Evolutionary conservation across 108 stramenopile species (phyloP).

Genomic region (Heterococcus sp.): DNA sequence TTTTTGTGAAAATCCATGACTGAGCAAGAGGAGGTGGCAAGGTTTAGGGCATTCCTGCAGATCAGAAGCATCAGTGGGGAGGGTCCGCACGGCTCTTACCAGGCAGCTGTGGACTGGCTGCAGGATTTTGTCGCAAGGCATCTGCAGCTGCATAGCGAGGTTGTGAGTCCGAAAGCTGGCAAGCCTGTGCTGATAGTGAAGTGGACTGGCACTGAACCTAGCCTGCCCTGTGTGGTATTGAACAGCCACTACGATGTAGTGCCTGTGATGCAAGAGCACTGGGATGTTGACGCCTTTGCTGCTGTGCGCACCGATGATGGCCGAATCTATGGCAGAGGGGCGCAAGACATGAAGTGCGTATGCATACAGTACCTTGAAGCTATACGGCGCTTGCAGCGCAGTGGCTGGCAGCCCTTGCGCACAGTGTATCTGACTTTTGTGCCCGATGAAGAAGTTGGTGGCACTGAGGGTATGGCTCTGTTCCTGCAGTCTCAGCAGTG

Average conservation of each 20-base stretch:
- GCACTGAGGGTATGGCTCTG: slow-evolving; percentile 75
- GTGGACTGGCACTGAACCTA: slow-evolving; percentile 73
- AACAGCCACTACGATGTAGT: slow-evolving; percentile 97
- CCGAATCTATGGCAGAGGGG: slow-evolving; percentile 82
- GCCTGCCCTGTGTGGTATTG: slow-evolving; percentile 75
- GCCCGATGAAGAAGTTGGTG: slow-evolving; percentile 74
- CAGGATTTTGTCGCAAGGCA: slow-evolving; percentile 48
- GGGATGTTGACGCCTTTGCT: slow-evolving; percentile 71
- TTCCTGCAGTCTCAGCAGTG: slow-evolving; percentile 67
- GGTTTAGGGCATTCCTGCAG: slow-evolving; percentile 25
- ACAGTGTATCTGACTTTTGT: slow-evolving; percentile 58
- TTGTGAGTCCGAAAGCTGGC: slow-evolving; percentile 34
- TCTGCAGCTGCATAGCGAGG: too few species aligned
- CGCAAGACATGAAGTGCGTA: slow-evolving; percentile 90
- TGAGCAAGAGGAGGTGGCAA: background rate
- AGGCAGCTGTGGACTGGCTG: slow-evolving; percentile 69
- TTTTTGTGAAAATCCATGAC: too few species aligned
- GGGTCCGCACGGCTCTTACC: slow-evolving; percentile 71
- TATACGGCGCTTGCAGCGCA: slow-evolving; percentile 49
- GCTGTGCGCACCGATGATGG: slow-evolving; percentile 62
- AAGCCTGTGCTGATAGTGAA: slow-evolving; percentile 80
- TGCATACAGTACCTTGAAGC: slow-evolving; percentile 89
- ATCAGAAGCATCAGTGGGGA: slow-evolving; percentile 49
- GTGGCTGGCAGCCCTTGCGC: slow-evolving; percentile 47
- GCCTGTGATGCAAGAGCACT: slow-evolving; percentile 67